Conservation (phyloP, 371 early-diverging fungal genomes). For the Mortierella sp. region DNA sequence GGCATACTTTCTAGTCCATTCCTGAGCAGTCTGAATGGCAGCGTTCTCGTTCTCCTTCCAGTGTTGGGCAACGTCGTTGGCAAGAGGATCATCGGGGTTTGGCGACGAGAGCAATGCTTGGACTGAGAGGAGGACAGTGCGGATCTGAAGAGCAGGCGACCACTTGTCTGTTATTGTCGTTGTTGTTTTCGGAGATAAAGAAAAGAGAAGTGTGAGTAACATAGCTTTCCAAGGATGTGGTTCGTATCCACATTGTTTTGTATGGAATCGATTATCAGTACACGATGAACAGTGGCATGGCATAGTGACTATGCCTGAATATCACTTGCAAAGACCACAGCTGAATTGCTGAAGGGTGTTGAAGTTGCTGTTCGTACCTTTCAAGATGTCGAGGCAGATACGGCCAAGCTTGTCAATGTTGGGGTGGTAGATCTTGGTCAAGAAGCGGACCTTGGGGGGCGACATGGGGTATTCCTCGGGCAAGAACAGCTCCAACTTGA, state of each 20-base stretch:
- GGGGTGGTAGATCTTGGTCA: slow-evolving; percentile 99
- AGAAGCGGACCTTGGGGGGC: slow-evolving; percentile 98
- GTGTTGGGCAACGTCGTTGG: slow-evolving; percentile 98
- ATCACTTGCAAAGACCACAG: no score
- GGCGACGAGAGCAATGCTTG: slow-evolving; percentile 99
- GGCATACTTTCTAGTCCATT: slow-evolving; percentile 68
- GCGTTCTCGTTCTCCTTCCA: slow-evolving; percentile 97
- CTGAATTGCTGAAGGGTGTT: no score
- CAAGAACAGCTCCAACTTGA: slow-evolving; percentile 96
- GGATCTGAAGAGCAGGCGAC: slow-evolving; percentile 98
- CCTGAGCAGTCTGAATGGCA: slow-evolving; percentile 91
- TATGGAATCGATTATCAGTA: no score
- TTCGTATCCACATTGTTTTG: no score
- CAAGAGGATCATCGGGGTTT: slow-evolving; percentile 98
- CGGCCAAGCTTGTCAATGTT: slow-evolving; percentile 99
- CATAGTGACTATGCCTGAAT: no score
- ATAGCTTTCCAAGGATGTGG: no score
- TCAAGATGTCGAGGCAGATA: slow-evolving; percentile 99
- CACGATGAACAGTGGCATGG: no score
- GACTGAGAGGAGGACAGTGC: slow-evolving; percentile 97
- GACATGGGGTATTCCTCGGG: slow-evolving; percentile 99
- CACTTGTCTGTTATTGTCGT: slow-evolving; percentile 86
- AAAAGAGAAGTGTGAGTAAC: no score
- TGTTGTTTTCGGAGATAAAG: no score
- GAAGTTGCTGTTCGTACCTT: slow-evolving; percentile 70